These are phyloP conservation scores for Xylariales sp. DNA, from an alignment of 2,329 filamentous ascomycete species.

Conservation along the genomic window DNA sequence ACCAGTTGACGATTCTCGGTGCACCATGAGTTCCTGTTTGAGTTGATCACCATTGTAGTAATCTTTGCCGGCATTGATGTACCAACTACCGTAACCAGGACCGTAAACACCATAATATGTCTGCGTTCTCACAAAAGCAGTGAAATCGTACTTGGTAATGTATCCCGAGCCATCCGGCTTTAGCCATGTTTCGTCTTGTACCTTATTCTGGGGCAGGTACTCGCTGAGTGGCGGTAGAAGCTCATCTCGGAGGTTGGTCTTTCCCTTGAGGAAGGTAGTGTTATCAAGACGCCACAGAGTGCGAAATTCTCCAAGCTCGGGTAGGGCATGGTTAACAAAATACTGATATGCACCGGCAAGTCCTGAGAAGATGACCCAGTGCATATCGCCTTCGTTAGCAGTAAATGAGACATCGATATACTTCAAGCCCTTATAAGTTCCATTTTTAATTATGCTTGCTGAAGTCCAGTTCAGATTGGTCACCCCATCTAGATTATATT, in stretches of 20 bases:
- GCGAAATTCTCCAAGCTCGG: constrained; percentile 43
- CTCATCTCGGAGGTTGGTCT: constrained; percentile 40
- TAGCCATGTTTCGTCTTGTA: constrained; percentile 51
- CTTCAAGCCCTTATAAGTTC: constrained; percentile 25
- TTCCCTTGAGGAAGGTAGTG: constrained; percentile 39
- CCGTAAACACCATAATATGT: constrained; percentile 48
- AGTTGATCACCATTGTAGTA: constrained; percentile 49
- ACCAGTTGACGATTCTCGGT: constrained; percentile 44
- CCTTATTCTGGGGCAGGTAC: constrained; percentile 38
- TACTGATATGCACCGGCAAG: constrained; percentile 52
- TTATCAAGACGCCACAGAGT: constrained; percentile 47
- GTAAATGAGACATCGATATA: constrained; percentile 45
- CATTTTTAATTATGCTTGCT: constrained; percentile 32
- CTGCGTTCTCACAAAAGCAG: constrained; percentile 26
- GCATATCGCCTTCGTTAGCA: constrained; percentile 42
- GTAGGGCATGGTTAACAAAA: constrained; percentile 45
- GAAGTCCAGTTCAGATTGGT: constrained; percentile 43
- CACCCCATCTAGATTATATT: no score
- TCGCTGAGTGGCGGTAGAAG: constrained; percentile 36
- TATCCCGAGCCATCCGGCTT: constrained; percentile 38
- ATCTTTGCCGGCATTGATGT: constrained; percentile 44
- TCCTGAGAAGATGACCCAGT: constrained; percentile 46
- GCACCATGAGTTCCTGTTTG: constrained; percentile 47
- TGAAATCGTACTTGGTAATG: constrained; percentile 47
- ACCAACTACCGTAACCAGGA: constrained; percentile 44